Evolutionary conservation across 441 rosid species (phyloP).

Genomic region (Manihot esculenta): DNA sequence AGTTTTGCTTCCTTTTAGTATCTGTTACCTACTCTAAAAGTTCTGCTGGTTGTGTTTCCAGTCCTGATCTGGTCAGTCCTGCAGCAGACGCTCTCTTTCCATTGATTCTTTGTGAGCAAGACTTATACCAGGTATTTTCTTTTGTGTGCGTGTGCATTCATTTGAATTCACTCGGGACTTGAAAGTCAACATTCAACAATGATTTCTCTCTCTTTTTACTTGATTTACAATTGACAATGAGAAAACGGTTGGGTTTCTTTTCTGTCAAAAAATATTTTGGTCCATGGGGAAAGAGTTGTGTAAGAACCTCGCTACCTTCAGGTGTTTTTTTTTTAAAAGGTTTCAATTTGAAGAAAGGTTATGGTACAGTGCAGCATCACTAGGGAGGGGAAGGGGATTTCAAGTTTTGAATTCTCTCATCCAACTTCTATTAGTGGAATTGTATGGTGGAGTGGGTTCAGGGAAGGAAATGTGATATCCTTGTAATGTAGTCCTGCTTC

Average conservation of each 20-base stretch:
- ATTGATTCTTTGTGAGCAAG: conserved; percentile 87
- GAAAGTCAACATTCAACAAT: not conserved
- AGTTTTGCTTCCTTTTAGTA: conserved; percentile 13
- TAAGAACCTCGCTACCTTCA: not conserved
- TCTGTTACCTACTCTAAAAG: conserved; percentile 13
- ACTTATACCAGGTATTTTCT: conserved; percentile 70
- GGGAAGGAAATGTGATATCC: too few species aligned
- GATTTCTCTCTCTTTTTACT: not conserved
- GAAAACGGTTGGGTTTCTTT: not conserved
- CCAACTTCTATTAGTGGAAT: too few species aligned
- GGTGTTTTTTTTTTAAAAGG: too few species aligned
- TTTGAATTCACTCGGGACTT: not conserved
- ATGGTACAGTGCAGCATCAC: not conserved
- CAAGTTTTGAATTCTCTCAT: too few species aligned
- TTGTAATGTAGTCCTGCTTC: too few species aligned
- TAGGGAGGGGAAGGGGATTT: not conserved
- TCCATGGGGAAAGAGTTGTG: not conserved
- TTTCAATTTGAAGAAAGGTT: not conserved
- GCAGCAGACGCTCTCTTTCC: conserved; percentile 99
- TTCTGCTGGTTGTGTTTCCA: conserved; percentile 35
- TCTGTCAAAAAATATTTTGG: not conserved
- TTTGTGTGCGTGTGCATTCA: not conserved
- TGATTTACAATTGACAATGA: not conserved
- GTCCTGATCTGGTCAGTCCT: conserved; percentile 82
- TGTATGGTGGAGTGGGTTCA: too few species aligned